phyloP scores from a whole-genome alignment of 768 basidiomycete species.

The Rhizopogon sp. region DNA sequence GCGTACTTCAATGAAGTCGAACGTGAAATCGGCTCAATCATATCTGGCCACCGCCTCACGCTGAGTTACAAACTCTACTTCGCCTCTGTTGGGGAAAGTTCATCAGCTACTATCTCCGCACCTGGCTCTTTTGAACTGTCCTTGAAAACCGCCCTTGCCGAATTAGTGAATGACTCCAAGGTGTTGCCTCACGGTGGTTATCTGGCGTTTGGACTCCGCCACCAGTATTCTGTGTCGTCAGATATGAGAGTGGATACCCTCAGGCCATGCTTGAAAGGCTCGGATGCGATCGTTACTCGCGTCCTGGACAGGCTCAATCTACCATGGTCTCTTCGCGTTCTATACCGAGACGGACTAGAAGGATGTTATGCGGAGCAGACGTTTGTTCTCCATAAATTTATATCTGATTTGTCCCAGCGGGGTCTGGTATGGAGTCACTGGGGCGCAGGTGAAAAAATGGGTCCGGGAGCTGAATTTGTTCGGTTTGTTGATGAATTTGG shows the following conservation, averaged over 20 bases:
- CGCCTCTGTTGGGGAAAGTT: neutral
- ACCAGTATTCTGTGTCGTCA: constrained; percentile 27
- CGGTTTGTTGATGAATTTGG: neutral
- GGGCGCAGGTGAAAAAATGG: neutral
- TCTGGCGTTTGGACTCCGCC: constrained; percentile 30
- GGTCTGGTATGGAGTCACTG: neutral
- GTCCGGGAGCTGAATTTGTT: neutral
- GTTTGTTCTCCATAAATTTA: neutral
- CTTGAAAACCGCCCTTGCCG: constrained; percentile 16
- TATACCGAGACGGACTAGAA: constrained; percentile 9
- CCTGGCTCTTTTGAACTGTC: constrained; percentile 2
- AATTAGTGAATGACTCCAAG: constrained; percentile 18
- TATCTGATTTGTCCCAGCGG: neutral
- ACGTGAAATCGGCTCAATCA: constrained; percentile 40
- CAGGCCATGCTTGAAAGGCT: constrained; percentile 23
- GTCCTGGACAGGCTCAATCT: constrained; percentile 15
- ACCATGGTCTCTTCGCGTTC: constrained; percentile 12
- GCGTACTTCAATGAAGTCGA: constrained; percentile 42
- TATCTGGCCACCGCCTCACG: constrained; percentile 37
- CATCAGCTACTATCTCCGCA: neutral
- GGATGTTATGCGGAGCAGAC: neutral
- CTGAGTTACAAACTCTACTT: constrained; percentile 39
- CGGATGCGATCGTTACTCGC: constrained; percentile 19
- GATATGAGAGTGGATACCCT: constrained; percentile 11
- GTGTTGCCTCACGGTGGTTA: constrained; percentile 29